Evolutionary conservation across 2,329 filamentous ascomycete species (phyloP), one percentile per base, ranked within the genome.

Genomic region (Akanthomyces lecanii): DNA sequence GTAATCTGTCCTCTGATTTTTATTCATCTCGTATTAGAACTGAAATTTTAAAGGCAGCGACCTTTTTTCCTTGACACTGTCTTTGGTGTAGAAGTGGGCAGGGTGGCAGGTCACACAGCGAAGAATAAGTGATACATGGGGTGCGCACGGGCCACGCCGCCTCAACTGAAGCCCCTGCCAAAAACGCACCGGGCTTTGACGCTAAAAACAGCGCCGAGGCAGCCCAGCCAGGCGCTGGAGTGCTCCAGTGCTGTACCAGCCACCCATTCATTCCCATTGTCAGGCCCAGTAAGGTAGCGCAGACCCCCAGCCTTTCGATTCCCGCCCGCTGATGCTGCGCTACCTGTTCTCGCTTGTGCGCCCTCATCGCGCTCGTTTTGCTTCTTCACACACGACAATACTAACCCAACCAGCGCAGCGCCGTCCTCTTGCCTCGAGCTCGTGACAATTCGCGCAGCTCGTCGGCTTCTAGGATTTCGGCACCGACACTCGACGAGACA

Each of bases 351-450:
- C 58, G 48, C 40, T 61, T 61, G 58, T 47, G 30, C 40, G 51
- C 59, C 40, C 45, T 44, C 47, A 47, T 55, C 40, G 59, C 30
- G 14, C 16, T n/a, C 51, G 42, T 28, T 54, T 59, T 47, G 10
- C 42, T 33, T 57, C 60, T 51, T 57, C 52, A 62, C 60, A 62
- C 44, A 50, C 54, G 42, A 56, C 53, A 45, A 44, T 57, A 63
- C 61, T 63, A 63, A 63, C 54, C 47, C 51, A 23, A 28, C 33
- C 54, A 57, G 61, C 54, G 47, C 53, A 62, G 52, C 23, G 52
- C 38, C 36, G 25, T 53, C 28, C 61, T 47, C 12, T 30, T 58
- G 36, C 61, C 54, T 53, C 54, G 54, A 53, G 61, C 61, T 58
- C 47, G 61, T 63, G 54, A 51, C n/a, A 7, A 33, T 45, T 47